Percentiles rank a stretch among this genome's conserved stretches.
These are phyloP conservation scores for Harringtonia aguacate DNA, from an alignment of 2,329 filamentous ascomycete species.

Conservation along the genomic window DNA sequence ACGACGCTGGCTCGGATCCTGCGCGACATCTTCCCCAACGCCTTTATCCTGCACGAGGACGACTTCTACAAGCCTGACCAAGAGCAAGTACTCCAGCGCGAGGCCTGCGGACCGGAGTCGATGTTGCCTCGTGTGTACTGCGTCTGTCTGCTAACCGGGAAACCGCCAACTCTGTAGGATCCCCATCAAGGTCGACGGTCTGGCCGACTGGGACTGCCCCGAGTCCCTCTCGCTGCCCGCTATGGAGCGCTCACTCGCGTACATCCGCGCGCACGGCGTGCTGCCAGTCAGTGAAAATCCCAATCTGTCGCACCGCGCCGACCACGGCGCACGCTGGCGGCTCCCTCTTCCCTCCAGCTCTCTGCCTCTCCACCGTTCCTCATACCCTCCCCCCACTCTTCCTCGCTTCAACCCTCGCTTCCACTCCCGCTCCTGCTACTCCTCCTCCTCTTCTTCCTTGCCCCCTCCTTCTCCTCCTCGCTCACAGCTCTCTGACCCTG, in stretches of 20 bases:
- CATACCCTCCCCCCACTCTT: background rate
- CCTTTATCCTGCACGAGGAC: slow-evolving; percentile 86
- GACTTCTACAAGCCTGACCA: slow-evolving; percentile 85
- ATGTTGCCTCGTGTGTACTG: too few species aligned
- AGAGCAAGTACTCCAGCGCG: slow-evolving; percentile 37
- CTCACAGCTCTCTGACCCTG: too few species aligned
- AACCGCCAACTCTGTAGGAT: slow-evolving; percentile 30
- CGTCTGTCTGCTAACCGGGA: background rate
- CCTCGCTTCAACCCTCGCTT: background rate
- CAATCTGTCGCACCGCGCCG: slow-evolving; percentile 15
- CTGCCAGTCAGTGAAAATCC: slow-evolving; percentile 42
- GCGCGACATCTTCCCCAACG: slow-evolving; percentile 65
- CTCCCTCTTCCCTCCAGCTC: background rate
- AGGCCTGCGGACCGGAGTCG: too few species aligned
- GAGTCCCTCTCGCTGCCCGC: slow-evolving; percentile 62
- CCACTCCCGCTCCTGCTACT: background rate
- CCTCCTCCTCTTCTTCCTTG: background rate
- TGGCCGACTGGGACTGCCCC: slow-evolving; percentile 88
- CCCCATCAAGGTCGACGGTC: slow-evolving; percentile 39
- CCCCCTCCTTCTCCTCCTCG: background rate
- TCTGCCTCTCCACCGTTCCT: background rate
- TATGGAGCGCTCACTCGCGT: slow-evolving; percentile 54
- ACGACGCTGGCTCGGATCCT: slow-evolving; percentile 83
- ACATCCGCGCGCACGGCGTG: slow-evolving; percentile 59
- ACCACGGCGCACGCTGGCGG: slow-evolving; percentile 14